Evolutionary conservation across 176 grass and related monocot genomes (phyloP).

Genomic region (Carex kokanica): DNA sequence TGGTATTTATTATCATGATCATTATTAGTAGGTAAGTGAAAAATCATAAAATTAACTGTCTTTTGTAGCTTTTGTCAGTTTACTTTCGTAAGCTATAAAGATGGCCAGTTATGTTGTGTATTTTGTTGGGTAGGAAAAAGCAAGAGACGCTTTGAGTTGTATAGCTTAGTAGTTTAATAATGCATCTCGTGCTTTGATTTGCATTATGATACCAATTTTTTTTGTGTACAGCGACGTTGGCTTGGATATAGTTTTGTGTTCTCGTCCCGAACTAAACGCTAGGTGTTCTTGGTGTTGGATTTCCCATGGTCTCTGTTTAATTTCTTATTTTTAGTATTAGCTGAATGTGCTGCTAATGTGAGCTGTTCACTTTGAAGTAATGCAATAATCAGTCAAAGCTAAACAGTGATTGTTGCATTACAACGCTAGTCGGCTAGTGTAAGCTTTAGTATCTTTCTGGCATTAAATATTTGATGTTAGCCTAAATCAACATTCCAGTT

Average conservation of each 20-base stretch:
- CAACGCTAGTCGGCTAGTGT: neutral
- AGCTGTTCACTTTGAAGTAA: neutral
- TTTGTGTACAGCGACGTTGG: neutral
- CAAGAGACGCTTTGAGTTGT: slow-evolving; percentile 15
- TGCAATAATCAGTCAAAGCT: neutral
- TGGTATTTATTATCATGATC: slow-evolving; percentile 27
- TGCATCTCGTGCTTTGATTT: slow-evolving; percentile 19
- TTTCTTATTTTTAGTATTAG: neutral
- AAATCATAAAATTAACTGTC: slow-evolving; percentile 19
- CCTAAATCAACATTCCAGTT: neutral
- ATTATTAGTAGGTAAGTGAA: slow-evolving; percentile 18
- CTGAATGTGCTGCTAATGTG: neutral
- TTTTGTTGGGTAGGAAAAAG: slow-evolving; percentile 26
- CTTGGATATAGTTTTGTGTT: neutral
- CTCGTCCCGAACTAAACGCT: neutral
- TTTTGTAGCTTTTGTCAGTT: slow-evolving; percentile 3
- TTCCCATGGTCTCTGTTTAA: neutral
- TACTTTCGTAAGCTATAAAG: slow-evolving; percentile 22
- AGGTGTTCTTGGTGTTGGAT: neutral
- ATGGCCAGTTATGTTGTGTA: slow-evolving; percentile 22
- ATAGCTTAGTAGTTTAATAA: slow-evolving; percentile 29
- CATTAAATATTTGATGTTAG: neutral
- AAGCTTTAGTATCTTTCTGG: neutral
- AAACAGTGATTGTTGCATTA: neutral
- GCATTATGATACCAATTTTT: too few relatives aligned